Evolutionary conservation across 345 rosid genomes (phyloP), one percentile per base, ranked within the genome.

Genomic region (Euphorbia peplus): DNA sequence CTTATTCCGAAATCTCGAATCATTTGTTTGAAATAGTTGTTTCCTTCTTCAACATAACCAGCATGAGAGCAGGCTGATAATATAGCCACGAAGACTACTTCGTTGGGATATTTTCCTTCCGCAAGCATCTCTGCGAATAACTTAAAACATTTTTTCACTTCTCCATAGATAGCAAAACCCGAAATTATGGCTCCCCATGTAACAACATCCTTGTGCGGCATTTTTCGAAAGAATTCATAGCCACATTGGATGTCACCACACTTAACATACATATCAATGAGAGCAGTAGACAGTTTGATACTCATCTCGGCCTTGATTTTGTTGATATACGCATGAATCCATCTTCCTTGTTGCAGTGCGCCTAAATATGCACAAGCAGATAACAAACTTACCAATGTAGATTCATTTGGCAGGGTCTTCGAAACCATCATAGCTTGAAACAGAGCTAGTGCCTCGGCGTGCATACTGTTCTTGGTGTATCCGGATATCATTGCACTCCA

Each of bases 171-270:
- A 5, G 74, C 56, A 58, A 47, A 69, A 8, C 74, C 74, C 11
- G 56, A 69, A 37, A 75, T 69, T 64, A 69, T 75, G 22, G 68
- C 61, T 63, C 70, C 73, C 78, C 74, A 64, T 3, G 78, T 55
- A 19, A 75, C 69, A 25, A 64, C 18, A 32, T 75, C 74, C 65
- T 66, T 70, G 3, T 11, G 16, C 3, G 69, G n/a, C 67, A 60
- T 58, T 51, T 68, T 41, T 29, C 8, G 51, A 42, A 75, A 75
- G 22, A 69, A 19, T n/a, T 48, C 57, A 28, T 51, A 64, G 44
- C 70, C 63, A 70, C 52, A 54, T 30, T 55, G 57, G 0, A 70
- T 65, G 56, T 70, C 66, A 32, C 79, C 79, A 37, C 63, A 70
- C 64, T 59, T 70, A 0, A 66, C 69, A 58, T 70, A 59, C 74